These are phyloP conservation scores for Penicillium antarcticum DNA, from an alignment of 495 filamentous ascomycete species.

Conservation along the genomic window DNA sequence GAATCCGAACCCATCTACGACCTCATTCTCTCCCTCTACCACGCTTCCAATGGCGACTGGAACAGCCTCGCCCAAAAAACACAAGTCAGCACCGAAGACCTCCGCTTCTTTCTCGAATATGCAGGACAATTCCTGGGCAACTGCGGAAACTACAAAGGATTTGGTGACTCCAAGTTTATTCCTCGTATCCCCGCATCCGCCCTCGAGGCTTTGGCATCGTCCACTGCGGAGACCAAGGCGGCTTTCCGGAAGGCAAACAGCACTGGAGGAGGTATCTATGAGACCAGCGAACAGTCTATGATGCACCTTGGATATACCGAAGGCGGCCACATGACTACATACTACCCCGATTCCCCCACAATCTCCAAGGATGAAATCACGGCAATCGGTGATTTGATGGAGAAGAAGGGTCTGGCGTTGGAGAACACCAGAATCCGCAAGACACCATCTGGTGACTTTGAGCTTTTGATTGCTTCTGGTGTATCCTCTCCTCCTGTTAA, in stretches of 20 bases:
- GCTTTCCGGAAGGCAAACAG: conserved; percentile 58
- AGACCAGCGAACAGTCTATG: conserved; percentile 55
- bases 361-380: conserved; percentile 86
- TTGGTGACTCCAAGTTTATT: conserved; percentile 93
- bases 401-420: conserved; percentile 66
- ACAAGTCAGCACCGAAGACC: conserved; percentile 63
- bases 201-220: conserved; percentile 68
- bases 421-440: conserved; percentile 90
- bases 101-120: conserved; percentile 81
- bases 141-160: conserved; percentile 91
- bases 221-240: conserved; percentile 55
- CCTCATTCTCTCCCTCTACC: conserved; percentile 79
- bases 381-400: conserved; percentile 67
- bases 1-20: conserved; percentile 91
- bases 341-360: conserved; percentile 83
- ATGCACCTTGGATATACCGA: conserved; percentile 87
- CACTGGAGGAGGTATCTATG: conserved; percentile 69
- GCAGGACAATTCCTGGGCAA: conserved; percentile 87
- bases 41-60: conserved; percentile 75
- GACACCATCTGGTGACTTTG: conserved; percentile 64
- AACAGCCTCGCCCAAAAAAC: conserved; percentile 63
- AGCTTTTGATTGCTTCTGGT: conserved; percentile 82
- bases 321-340: conserved; percentile 80
- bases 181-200: conserved; percentile 66
- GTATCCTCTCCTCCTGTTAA: conserved; percentile 50